Evolutionary conservation across 441 rosid genomes (phyloP).

Genomic region (Erodium trifolium): DNA sequence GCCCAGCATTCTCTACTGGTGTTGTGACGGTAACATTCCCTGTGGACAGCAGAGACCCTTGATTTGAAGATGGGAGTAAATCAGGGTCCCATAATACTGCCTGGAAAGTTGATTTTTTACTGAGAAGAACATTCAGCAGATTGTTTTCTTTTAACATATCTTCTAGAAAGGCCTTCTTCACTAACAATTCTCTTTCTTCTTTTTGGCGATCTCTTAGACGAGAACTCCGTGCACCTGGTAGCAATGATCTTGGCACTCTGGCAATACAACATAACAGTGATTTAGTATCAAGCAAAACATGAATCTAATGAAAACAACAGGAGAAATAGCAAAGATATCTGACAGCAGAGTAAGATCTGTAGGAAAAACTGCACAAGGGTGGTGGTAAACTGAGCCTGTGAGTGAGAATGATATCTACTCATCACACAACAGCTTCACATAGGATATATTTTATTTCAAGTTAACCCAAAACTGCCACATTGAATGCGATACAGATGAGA

Average conservation of each 20-base stretch:
- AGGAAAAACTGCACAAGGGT: background rate
- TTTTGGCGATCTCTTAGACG: slow-evolving; percentile 83
- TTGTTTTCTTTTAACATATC: slow-evolving; percentile 71
- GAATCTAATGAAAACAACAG: background rate
- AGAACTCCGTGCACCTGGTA: slow-evolving; percentile 95
- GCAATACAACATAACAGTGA: slow-evolving; percentile 20
- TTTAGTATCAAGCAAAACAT: slow-evolving; percentile 5
- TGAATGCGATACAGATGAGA: background rate
- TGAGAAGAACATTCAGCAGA: slow-evolving; percentile 49
- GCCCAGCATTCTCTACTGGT: slow-evolving; percentile 32
- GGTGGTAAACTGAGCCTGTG: background rate
- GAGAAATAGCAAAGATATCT: background rate
- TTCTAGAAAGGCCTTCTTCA: slow-evolving; percentile 84
- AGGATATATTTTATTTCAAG: background rate
- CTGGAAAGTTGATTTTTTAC: slow-evolving; percentile 37
- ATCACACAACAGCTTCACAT: too few species aligned
- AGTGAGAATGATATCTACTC: too few species aligned
- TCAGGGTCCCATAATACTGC: slow-evolving; percentile 79
- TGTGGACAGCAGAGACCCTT: slow-evolving; percentile 35
- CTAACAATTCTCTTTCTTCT: slow-evolving; percentile 86
- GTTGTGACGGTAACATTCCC: slow-evolving; percentile 25
- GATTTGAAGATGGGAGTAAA: slow-evolving; percentile 55
- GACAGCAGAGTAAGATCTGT: background rate
- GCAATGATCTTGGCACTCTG: slow-evolving; percentile 91
- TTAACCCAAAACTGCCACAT: background rate